These are phyloP conservation scores for Trypanosoma congolense DNA, from an alignment of 208 protist species.

Conservation along the genomic window DNA sequence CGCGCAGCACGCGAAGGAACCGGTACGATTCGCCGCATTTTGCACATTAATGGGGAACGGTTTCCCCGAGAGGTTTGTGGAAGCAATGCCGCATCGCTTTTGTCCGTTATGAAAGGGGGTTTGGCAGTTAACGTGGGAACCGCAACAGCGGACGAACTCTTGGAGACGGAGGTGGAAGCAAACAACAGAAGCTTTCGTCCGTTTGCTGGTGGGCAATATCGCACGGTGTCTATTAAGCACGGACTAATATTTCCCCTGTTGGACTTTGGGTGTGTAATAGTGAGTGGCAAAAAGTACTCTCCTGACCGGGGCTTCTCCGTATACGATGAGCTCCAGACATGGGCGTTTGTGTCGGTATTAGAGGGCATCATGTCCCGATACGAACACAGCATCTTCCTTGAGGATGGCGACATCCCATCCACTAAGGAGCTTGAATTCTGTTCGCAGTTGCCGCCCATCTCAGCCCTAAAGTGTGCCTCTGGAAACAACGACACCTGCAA, in stretches of 20 bases:
- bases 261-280: slow-evolving; percentile 53
- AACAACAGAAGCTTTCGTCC: background rate
- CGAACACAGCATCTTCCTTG: slow-evolving; percentile 44
- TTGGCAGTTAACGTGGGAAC: slow-evolving; percentile 60
- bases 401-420: slow-evolving; percentile 26
- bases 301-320: slow-evolving; percentile 32
- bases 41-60: slow-evolving; percentile 38
- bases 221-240: slow-evolving; percentile 28
- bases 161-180: background rate
- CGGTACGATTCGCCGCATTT: slow-evolving; percentile 52
- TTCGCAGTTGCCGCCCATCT: slow-evolving; percentile 9
- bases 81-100: slow-evolving; percentile 39
- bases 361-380: slow-evolving; percentile 60
- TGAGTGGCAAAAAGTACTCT: slow-evolving; percentile 46
- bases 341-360: slow-evolving; percentile 44
- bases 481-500: too few species aligned
- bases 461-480: too few species aligned
- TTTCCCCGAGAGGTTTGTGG: slow-evolving; percentile 59
- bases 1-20: slow-evolving; percentile 21
- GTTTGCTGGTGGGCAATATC: slow-evolving; percentile 7
- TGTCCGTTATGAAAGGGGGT: slow-evolving; percentile 46
- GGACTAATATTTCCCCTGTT: slow-evolving; percentile 53
- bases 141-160: slow-evolving; percentile 12
- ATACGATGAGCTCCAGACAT: slow-evolving; percentile 68
- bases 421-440: slow-evolving; percentile 27